Evolutionary conservation across 768 basidiomycete species (phyloP).

Genomic region (Podaxis sp.): DNA sequence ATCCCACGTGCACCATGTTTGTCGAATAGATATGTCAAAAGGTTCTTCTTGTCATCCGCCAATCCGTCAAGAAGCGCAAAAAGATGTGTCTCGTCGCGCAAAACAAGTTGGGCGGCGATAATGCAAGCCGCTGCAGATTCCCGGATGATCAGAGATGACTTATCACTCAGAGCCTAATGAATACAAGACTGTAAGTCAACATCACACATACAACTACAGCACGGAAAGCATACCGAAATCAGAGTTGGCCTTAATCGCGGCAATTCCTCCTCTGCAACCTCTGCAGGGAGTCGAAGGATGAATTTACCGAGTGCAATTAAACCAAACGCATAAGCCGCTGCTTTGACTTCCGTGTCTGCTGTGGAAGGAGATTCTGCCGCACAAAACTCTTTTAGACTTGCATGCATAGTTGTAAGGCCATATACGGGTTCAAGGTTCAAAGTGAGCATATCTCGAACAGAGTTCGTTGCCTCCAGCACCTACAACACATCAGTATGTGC

Average conservation of each 20-base stretch:
- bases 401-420: slow-evolving; percentile 79
- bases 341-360: slow-evolving; percentile 49
- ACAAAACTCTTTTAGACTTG: slow-evolving; percentile 62
- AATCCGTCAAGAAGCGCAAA: slow-evolving; percentile 78
- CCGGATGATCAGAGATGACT: slow-evolving; percentile 69
- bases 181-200: slow-evolving; percentile 2
- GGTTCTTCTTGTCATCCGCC: slow-evolving; percentile 87
- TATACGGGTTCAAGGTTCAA: slow-evolving; percentile 77
- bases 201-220: not conserved
- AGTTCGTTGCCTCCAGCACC: slow-evolving; percentile 82
- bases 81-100: slow-evolving; percentile 79
- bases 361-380: slow-evolving; percentile 39
- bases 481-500: slow-evolving; percentile 20
- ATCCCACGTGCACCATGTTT: slow-evolving; percentile 72
- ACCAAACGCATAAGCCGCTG: slow-evolving; percentile 75
- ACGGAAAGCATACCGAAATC: slow-evolving; percentile 49
- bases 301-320: slow-evolving; percentile 82
- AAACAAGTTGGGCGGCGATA: slow-evolving; percentile 78
- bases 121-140: slow-evolving; percentile 81
- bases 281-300: slow-evolving; percentile 71
- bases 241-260: slow-evolving; percentile 71
- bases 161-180: slow-evolving; percentile 64
- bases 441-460: slow-evolving; percentile 73
- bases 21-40: slow-evolving; percentile 85
- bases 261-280: slow-evolving; percentile 84